Evolutionary conservation across 2,329 filamentous ascomycete species (phyloP).

Genomic region (Colletotrichum sp.): DNA sequence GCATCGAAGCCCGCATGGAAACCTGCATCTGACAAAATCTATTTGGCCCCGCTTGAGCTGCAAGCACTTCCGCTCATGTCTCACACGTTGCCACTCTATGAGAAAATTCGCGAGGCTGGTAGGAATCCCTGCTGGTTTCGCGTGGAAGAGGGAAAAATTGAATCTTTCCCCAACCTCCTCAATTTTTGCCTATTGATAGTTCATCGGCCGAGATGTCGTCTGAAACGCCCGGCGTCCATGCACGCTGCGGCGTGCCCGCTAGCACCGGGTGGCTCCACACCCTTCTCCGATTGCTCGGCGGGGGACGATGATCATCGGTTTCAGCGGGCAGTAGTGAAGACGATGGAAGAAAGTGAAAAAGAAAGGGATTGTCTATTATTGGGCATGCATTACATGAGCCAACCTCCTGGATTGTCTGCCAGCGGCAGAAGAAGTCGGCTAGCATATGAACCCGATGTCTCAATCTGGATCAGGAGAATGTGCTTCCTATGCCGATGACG

Average conservation of each 20-base stretch:
- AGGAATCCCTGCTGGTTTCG: not conserved
- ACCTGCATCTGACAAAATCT: not conserved
- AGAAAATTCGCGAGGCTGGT: not conserved
- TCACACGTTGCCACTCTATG: not conserved
- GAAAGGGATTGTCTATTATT: not conserved
- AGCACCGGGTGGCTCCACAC: not conserved
- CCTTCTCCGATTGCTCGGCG: not conserved
- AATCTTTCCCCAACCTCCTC: constrained; percentile 2
- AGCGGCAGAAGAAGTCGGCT: not conserved
- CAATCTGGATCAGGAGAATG: not conserved
- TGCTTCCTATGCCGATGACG: not conserved
- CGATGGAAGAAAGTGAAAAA: not conserved
- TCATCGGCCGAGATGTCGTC: constrained; percentile 10
- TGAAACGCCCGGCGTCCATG: constrained; percentile 14
- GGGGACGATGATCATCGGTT: not conserved
- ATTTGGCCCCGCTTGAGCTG: not conserved
- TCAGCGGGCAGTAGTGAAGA: not conserved
- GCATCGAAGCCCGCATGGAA: not conserved
- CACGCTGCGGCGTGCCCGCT: constrained; percentile 1
- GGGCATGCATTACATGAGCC: not conserved
- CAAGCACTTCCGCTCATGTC: not conserved
- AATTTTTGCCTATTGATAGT: not conserved
- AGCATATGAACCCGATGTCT: not conserved
- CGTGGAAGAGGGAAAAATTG: not conserved
- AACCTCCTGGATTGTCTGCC: not conserved